A percentile compares a stretch with the other conserved stretches of the same genome.
Conservation (phyloP, 345 rosid genomes). For the Laguncularia racemosa region DNA sequence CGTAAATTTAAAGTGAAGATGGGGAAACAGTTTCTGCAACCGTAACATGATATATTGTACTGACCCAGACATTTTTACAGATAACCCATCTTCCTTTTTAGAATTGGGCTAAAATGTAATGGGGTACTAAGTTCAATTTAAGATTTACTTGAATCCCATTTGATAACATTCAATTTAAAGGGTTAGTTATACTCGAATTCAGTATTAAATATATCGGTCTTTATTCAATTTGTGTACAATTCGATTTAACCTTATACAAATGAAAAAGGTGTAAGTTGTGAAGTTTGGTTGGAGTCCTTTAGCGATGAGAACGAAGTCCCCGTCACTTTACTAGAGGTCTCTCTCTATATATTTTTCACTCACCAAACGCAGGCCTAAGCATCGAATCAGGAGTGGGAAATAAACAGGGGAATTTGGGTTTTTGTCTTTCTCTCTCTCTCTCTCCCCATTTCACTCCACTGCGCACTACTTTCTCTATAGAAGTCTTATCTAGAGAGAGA, state of each 20-base stretch:
- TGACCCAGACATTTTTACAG: background rate
- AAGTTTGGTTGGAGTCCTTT: conserved; percentile 11
- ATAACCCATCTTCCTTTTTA: background rate
- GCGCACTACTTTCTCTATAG: too few relatives aligned
- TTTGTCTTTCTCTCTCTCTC: conserved; percentile 11
- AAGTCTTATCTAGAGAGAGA: too few relatives aligned
- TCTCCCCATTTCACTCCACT: too few relatives aligned
- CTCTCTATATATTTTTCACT: conserved; percentile 16
- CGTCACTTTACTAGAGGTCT: conserved; percentile 15
- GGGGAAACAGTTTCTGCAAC: conserved; percentile 17
- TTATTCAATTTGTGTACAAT: too few relatives aligned
- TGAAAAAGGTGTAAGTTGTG: conserved; percentile 18
- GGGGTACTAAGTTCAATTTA: too few relatives aligned
- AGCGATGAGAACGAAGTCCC: conserved; percentile 31
- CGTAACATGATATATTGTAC: conserved; percentile 1
- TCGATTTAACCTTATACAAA: too few relatives aligned
- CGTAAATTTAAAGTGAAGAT: too few relatives aligned
- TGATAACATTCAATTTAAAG: too few relatives aligned
- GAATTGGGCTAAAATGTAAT: too few relatives aligned
- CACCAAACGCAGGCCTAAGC: conserved; percentile 17
- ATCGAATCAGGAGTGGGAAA: conserved; percentile 32
- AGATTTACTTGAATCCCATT: too few relatives aligned
- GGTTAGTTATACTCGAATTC: too few relatives aligned
- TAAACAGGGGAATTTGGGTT: conserved; percentile 18
- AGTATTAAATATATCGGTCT: too few relatives aligned